These are phyloP conservation scores for Ilyonectria destructans DNA, from an alignment of 2,329 filamentous ascomycete genomes.

Conservation along the genomic window DNA sequence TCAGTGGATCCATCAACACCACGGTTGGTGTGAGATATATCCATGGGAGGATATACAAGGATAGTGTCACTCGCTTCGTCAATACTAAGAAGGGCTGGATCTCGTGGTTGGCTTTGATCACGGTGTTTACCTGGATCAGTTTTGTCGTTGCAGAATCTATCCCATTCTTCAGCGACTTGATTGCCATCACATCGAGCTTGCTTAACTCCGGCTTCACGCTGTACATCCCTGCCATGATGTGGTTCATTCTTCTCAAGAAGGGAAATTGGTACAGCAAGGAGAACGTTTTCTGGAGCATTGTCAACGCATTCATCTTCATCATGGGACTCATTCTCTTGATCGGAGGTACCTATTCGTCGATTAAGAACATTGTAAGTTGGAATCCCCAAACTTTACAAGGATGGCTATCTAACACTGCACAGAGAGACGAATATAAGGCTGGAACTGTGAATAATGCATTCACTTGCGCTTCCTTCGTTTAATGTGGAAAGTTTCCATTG, in stretches of 20 bases:
- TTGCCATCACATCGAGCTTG: slow-evolving; percentile 66
- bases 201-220: slow-evolving; percentile 62
- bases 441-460: slow-evolving; percentile 27
- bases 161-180: slow-evolving; percentile 78
- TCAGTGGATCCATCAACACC: slow-evolving; percentile 76
- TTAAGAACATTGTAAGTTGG: slow-evolving; percentile 36
- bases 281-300: slow-evolving; percentile 30
- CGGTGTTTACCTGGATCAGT: slow-evolving; percentile 63
- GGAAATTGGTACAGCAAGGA: slow-evolving; percentile 38
- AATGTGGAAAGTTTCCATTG: not conserved
- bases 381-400: not conserved
- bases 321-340: slow-evolving; percentile 32
- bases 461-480: slow-evolving; percentile 24
- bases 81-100: slow-evolving; percentile 51
- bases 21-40: slow-evolving; percentile 56
- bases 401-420: not conserved
- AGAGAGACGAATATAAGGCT: slow-evolving; percentile 27
- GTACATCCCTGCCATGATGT: slow-evolving; percentile 57
- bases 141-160: slow-evolving; percentile 76
- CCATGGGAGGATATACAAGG: slow-evolving; percentile 50
- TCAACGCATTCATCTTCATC: slow-evolving; percentile 27
- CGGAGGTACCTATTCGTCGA: slow-evolving; percentile 32
- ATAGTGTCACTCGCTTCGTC: slow-evolving; percentile 38
- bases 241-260: slow-evolving; percentile 54
- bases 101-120: slow-evolving; percentile 72